Conservation (phyloP, 176 grass and related monocot genomes). For the Oryza glaberrima region DNA sequence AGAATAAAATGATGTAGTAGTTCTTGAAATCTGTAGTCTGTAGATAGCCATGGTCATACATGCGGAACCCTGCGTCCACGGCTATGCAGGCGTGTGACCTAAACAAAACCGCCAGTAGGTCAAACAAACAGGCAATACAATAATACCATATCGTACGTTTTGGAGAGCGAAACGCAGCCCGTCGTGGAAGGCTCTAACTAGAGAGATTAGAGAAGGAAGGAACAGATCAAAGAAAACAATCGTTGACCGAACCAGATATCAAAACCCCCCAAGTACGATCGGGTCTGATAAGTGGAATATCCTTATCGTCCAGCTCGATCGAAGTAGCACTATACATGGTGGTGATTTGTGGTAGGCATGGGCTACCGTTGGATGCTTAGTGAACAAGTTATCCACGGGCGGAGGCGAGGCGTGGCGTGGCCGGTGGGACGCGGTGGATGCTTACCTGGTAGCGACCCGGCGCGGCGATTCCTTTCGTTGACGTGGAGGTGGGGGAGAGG, state of each 20-base stretch:
- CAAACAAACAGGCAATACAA: conserved; percentile 25
- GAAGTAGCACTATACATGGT: not conserved
- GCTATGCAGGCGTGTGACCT: conserved; percentile 5
- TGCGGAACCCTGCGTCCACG: conserved; percentile 1
- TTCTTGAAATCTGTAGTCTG: not conserved
- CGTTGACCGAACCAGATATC: conserved; percentile 28
- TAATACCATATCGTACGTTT: not conserved
- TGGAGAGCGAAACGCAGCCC: not conserved
- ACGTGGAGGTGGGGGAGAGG: conserved; percentile 6
- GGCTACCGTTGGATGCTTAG: not conserved
- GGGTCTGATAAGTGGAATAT: not conserved
- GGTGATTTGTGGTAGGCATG: not conserved
- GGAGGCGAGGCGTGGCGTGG: not conserved
- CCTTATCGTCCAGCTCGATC: not conserved
- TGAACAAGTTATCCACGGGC: not conserved
- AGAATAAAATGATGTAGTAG: not conserved
- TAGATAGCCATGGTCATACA: conserved; percentile 11
- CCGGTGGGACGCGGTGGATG: not conserved
- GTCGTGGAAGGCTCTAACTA: conserved; percentile 28
- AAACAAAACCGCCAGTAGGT: not conserved
- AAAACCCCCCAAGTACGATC: not conserved
- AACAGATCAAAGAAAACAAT: not conserved
- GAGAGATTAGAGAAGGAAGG: not conserved
- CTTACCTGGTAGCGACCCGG: conserved; percentile 27
- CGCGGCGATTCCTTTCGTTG: conserved; percentile 5